A percentile compares a stretch with the other conserved stretches of the same genome.
These are phyloP conservation scores for Periconia macrospinosa DNA, from an alignment of 2,329 filamentous ascomycete genomes.

Conservation along the genomic window DNA sequence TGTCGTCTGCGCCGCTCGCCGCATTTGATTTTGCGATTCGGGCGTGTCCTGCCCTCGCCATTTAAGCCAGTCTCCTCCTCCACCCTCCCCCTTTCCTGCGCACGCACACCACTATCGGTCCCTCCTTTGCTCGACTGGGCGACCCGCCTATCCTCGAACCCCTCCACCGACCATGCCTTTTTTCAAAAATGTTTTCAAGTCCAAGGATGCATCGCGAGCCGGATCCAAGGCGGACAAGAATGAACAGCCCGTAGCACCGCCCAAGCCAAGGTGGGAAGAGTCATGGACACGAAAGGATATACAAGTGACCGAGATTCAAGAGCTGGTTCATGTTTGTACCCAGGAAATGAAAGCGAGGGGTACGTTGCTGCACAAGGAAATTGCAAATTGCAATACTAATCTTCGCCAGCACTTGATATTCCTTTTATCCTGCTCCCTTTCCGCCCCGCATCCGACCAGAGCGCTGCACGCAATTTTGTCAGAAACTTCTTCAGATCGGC, in stretches of 20 bases:
- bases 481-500: slow-evolving; percentile 84
- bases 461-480: slow-evolving; percentile 87
- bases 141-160: slow-evolving; percentile 18
- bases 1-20: background rate
- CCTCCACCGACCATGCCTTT: slow-evolving; percentile 36
- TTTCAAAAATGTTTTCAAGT: slow-evolving; percentile 44
- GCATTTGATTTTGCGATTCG: too few species aligned
- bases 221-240: slow-evolving; percentile 32
- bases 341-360: slow-evolving; percentile 92
- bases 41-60: background rate
- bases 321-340: slow-evolving; percentile 82
- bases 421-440: slow-evolving; percentile 95
- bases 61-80: background rate
- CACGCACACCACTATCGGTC: slow-evolving; percentile 11
- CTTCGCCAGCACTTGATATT: slow-evolving; percentile 72
- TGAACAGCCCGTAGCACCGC: slow-evolving; percentile 45
- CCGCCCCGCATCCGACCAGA: slow-evolving; percentile 88
- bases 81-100: slow-evolving; percentile 1
- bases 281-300: slow-evolving; percentile 82
- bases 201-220: slow-evolving; percentile 36
- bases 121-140: slow-evolving; percentile 16
- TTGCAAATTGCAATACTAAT: slow-evolving; percentile 15
- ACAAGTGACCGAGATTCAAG: slow-evolving; percentile 86
- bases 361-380: slow-evolving; percentile 46
- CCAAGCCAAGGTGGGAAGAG: slow-evolving; percentile 82